Percentiles rank a stretch among this genome's conserved stretches.
These are phyloP conservation scores for Rhynchosporium graminicola DNA, from an alignment of 2,329 filamentous ascomycete species.

Conservation along the genomic window DNA sequence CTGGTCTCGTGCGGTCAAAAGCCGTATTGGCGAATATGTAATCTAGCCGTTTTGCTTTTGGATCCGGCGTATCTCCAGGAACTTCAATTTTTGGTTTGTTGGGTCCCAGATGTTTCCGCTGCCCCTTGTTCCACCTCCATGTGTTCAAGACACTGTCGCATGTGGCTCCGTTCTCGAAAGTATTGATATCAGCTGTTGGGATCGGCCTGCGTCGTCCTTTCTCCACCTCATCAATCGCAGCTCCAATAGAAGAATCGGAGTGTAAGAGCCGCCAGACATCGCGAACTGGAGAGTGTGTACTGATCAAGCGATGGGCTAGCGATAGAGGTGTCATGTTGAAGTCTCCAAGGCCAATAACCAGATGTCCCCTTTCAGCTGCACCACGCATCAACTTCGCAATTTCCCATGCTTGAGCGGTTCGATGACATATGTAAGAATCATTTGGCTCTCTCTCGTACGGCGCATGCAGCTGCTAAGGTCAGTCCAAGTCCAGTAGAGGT, in stretches of 20 bases:
- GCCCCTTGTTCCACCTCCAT: constrained; percentile 81
- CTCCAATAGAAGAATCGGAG: constrained; percentile 79
- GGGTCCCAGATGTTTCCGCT: constrained; percentile 67
- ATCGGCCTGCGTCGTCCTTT: constrained; percentile 63
- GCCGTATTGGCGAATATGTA: constrained; percentile 83
- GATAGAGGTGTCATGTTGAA: constrained; percentile 96
- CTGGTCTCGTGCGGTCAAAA: constrained; percentile 36
- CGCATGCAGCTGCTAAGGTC: constrained; percentile 68
- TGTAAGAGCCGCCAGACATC: constrained; percentile 86
- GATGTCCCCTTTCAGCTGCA: constrained; percentile 75
- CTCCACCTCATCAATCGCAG: constrained; percentile 67
- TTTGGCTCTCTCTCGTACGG: constrained; percentile 79
- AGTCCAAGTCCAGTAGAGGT: constrained; percentile 31
- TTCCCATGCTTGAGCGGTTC: constrained; percentile 92
- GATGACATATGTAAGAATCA: constrained; percentile 87
- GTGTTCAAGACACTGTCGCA: constrained; percentile 87
- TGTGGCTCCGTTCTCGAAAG: constrained; percentile 79
- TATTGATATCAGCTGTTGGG: constrained; percentile 76
- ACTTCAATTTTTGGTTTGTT: constrained; percentile 63
- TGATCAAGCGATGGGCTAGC: constrained; percentile 80
- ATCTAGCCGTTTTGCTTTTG: constrained; percentile 82
- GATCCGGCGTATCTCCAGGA: constrained; percentile 66
- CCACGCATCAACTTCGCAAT: constrained; percentile 85
- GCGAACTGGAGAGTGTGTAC: constrained; percentile 71
- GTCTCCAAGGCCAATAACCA: constrained; percentile 86